phyloP scores from a whole-genome alignment of 129 eudicot species.

The Silybum marianum region DNA sequence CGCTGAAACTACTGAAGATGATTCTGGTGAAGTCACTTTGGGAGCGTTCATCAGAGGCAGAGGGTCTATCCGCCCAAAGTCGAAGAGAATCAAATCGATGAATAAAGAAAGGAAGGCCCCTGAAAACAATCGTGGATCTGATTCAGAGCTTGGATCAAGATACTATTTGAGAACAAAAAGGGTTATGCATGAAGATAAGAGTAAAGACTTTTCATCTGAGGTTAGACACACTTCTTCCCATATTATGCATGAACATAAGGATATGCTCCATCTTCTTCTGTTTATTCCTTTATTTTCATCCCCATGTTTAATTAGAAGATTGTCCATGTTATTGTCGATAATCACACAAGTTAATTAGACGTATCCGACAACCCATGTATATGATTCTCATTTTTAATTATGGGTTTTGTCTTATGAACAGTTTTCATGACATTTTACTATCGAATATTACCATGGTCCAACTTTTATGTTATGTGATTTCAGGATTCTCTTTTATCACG shows the following conservation, averaged over 20 bases:
- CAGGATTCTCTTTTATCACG: not conserved
- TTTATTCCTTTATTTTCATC: not conserved
- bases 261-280: not conserved
- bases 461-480: conserved; percentile 3
- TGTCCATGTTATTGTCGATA: not conserved
- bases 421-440: not conserved
- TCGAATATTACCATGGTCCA: not conserved
- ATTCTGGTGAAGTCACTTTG: conserved; percentile 13
- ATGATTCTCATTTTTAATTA: not conserved
- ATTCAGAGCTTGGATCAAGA: not conserved
- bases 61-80: not conserved
- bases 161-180: not conserved
- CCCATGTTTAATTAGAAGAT: not conserved
- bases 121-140: not conserved
- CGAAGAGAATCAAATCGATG: not conserved
- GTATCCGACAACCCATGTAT: not conserved
- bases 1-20: not conserved
- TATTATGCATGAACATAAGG: not conserved
- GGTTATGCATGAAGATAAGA: not conserved
- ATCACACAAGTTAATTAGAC: not conserved
- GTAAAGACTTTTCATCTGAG: not conserved
- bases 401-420: not conserved
- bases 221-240: not conserved
- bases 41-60: not conserved
- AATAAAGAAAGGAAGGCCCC: not conserved